Conservation (phyloP, 2,329 filamentous ascomycete genomes). For the Cladophialophora yegresii region DNA sequence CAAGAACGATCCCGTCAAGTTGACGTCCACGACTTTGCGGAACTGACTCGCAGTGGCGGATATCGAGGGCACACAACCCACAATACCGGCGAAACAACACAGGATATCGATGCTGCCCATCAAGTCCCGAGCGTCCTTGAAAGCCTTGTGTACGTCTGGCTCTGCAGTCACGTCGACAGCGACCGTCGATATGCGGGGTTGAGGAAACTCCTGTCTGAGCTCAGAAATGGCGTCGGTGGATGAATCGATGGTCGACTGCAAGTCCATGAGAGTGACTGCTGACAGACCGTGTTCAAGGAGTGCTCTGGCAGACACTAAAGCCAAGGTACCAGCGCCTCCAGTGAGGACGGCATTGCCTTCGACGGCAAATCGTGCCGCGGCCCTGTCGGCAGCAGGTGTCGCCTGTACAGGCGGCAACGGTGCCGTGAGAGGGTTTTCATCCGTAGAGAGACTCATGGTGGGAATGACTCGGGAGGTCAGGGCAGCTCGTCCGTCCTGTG, state of each 20-base stretch:
- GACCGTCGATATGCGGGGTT: conserved; percentile 52
- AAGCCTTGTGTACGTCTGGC: conserved; percentile 48
- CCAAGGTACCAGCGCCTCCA: conserved; percentile 66
- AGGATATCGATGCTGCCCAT: conserved; percentile 47
- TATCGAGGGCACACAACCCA: conserved; percentile 62
- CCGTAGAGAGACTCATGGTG: conserved; percentile 35
- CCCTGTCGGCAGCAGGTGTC: conserved; percentile 37
- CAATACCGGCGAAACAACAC: conserved; percentile 69
- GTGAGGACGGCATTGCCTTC: conserved; percentile 52
- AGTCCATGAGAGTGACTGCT: conserved; percentile 63
- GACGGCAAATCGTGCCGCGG: conserved; percentile 39
- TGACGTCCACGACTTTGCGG: conserved; percentile 67
- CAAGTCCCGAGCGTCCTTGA: conserved; percentile 44
- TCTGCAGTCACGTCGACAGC: conserved; percentile 62
- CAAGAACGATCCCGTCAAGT: conserved; percentile 70
- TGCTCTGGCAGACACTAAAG: conserved; percentile 59
- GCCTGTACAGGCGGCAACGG: conserved; percentile 37
- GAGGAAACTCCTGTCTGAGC: conserved; percentile 59
- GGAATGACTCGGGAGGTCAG: conserved; percentile 35
- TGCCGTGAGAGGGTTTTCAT: conserved; percentile 37
- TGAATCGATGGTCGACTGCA: conserved; percentile 48
- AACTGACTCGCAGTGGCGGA: conserved; percentile 62
- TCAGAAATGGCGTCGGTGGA: conserved; percentile 47
- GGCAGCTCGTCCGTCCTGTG: conserved; percentile 32
- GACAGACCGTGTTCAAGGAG: conserved; percentile 68